A percentile compares a stretch with the other conserved stretches of the same genome.
These are phyloP conservation scores for Boeremia exigua DNA, from an alignment of 2,329 filamentous ascomycete genomes.

Conservation along the genomic window DNA sequence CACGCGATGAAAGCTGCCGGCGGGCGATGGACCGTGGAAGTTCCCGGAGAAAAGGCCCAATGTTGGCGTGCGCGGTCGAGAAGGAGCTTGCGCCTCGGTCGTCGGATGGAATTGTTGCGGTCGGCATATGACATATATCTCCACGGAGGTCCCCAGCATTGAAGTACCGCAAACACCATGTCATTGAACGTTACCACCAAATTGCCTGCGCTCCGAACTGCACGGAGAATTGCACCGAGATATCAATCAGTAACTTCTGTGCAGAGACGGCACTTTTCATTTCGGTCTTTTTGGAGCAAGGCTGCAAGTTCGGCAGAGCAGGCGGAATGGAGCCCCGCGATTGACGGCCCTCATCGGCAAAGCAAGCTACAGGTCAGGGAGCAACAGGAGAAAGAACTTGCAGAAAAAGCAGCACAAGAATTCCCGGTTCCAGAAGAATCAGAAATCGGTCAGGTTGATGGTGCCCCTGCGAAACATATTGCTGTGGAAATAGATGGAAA, in stretches of 20 bases:
- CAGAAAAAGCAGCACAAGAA: slow-evolving; percentile 17
- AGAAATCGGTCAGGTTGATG: slow-evolving; percentile 29
- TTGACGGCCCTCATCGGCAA: slow-evolving; percentile 26
- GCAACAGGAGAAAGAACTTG: slow-evolving; percentile 24
- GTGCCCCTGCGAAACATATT: slow-evolving; percentile 36
- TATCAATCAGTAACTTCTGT: slow-evolving; percentile 4
- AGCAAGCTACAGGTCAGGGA: slow-evolving; percentile 29
- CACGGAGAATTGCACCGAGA: slow-evolving; percentile 10
- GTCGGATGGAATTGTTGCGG: slow-evolving; percentile 13
- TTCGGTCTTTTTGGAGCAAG: slow-evolving; percentile 29
- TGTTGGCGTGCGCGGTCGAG: slow-evolving; percentile 13
- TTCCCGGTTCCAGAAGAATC: slow-evolving; percentile 8
- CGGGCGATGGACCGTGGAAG: slow-evolving; percentile 18
- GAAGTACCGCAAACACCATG: slow-evolving; percentile 27
- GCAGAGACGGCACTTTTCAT: slow-evolving; percentile 20
- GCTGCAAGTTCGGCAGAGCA: slow-evolving; percentile 23
- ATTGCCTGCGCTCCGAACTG: slow-evolving; percentile 16
- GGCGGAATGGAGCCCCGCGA: slow-evolving; percentile 28
- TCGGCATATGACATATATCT: slow-evolving; percentile 24
- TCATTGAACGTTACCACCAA: slow-evolving; percentile 35
- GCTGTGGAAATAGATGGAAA: slow-evolving; percentile 43
- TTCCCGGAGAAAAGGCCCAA: slow-evolving; percentile 23
- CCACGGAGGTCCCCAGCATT: slow-evolving; percentile 1
- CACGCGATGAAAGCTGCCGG: slow-evolving; percentile 21
- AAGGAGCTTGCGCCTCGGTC: slow-evolving; percentile 12